A percentile compares a stretch with the other conserved stretches of the same genome.
These are phyloP conservation scores for Coemansia sp. DNA, from an alignment of 192 early-diverging fungal species.

Conservation along the genomic window DNA sequence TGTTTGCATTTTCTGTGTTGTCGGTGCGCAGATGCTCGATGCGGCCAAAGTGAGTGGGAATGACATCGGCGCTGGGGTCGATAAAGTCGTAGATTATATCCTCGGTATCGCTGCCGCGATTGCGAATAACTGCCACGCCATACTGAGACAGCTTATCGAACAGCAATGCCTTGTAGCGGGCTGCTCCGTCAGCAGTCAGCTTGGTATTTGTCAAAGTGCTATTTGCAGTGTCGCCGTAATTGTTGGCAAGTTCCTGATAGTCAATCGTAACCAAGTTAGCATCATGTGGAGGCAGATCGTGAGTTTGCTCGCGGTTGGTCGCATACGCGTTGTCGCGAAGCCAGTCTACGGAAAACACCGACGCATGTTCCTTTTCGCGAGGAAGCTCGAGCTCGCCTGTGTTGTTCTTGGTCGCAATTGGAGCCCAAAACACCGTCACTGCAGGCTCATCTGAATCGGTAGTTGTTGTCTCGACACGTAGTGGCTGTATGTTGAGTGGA, in stretches of 20 bases:
- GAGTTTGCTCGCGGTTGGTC: conserved; percentile 23
- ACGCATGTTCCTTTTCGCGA: conserved; percentile 42
- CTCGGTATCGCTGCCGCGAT: conserved; percentile 46
- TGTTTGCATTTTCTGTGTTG: conserved; percentile 53
- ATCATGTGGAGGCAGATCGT: conserved; percentile 48
- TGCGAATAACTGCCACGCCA: conserved; percentile 52
- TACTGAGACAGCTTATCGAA: conserved; percentile 36
- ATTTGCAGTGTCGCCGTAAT: conserved; percentile 4
- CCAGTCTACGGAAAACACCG: conserved; percentile 35
- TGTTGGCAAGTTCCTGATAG: conserved; percentile 20
- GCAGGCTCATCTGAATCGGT: conserved; percentile 8
- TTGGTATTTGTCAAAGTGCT: background rate
- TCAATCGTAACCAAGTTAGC: conserved; percentile 36
- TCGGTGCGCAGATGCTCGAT: conserved; percentile 56
- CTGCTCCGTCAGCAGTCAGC: conserved; percentile 12
- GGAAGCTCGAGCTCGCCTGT: conserved; percentile 20
- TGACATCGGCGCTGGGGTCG: conserved; percentile 40
- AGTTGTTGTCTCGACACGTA: conserved; percentile 22
- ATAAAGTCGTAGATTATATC: conserved; percentile 57
- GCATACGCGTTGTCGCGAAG: conserved; percentile 48
- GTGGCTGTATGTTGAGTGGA: conserved; percentile 47
- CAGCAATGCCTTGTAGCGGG: conserved; percentile 29
- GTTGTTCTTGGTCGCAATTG: conserved; percentile 47
- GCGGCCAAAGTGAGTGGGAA: conserved; percentile 53
- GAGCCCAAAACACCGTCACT: conserved; percentile 39